Evolutionary conservation across 2,329 filamentous ascomycete genomes (phyloP).

Genomic region (Pseudocercospora pini-densiflorae): DNA sequence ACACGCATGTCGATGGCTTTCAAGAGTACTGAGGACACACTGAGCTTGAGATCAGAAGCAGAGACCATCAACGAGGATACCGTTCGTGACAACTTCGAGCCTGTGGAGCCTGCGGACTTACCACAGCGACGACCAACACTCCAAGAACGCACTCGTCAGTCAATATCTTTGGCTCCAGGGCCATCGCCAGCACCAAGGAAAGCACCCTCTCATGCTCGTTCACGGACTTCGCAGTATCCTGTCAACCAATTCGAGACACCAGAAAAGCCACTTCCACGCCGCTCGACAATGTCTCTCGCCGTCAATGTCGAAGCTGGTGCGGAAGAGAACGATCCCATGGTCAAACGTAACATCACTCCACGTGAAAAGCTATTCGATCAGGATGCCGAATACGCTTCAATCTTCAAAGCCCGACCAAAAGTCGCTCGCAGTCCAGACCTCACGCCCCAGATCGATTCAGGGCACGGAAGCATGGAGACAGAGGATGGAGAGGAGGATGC

Average conservation of each 20-base stretch:
- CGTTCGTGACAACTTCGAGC: conserved; percentile 23
- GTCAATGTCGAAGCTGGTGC: not conserved
- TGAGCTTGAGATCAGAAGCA: not conserved
- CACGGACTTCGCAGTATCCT: conserved; percentile 48
- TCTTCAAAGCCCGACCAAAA: conserved; percentile 84
- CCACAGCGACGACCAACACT: conserved; percentile 52
- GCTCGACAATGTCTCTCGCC: conserved; percentile 22
- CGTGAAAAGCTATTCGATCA: conserved; percentile 72
- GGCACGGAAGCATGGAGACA: conserved; percentile 13
- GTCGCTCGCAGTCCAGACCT: conserved; percentile 72
- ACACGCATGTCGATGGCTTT: conserved; percentile 53
- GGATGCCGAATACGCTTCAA: conserved; percentile 75
- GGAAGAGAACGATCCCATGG: not conserved
- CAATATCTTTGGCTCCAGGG: conserved; percentile 69
- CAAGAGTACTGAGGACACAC: conserved; percentile 25
- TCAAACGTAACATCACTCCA: conserved; percentile 53
- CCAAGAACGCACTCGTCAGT: conserved; percentile 78
- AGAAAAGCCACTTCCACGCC: conserved; percentile 37
- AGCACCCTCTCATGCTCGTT: conserved; percentile 41
- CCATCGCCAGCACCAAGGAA: conserved; percentile 25
- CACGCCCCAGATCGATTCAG: conserved; percentile 13
- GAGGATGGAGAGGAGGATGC: conserved; percentile 8
- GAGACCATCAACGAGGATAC: not conserved
- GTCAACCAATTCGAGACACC: conserved; percentile 63
- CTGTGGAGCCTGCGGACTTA: not conserved